phyloP scores from a whole-genome alignment of 768 basidiomycete species.

The Termitomyces sp. region DNA sequence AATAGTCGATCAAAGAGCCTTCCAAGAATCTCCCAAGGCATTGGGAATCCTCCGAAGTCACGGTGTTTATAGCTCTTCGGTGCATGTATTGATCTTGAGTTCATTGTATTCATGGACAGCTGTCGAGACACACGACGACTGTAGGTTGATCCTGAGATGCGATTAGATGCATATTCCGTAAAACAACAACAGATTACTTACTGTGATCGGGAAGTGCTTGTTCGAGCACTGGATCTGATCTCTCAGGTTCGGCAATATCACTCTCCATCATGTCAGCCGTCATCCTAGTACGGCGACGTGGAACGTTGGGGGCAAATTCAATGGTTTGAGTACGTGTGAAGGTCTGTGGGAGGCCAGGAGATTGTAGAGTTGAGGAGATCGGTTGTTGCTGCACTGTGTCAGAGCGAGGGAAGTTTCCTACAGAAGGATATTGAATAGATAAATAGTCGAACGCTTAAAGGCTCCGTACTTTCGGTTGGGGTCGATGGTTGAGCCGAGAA shows the following conservation, averaged over 20 bases:
- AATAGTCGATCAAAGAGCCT: conserved; percentile 53
- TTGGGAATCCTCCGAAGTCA: conserved; percentile 74
- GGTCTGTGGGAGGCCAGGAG: conserved; percentile 16
- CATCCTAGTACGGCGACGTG: conserved; percentile 26
- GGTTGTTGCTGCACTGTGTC: conserved; percentile 30
- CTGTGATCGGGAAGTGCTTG: conserved; percentile 11
- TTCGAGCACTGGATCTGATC: conserved; percentile 8
- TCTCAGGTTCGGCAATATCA: conserved; percentile 14
- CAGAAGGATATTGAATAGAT: background rate
- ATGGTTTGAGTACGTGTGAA: conserved; percentile 40
- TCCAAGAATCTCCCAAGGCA: conserved; percentile 56
- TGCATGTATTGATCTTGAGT: conserved; percentile 19
- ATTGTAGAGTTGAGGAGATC: conserved; percentile 1
- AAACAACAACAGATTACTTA: conserved; percentile 3
- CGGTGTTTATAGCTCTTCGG: conserved; percentile 33
- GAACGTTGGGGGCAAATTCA: conserved; percentile 32
- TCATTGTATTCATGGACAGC: conserved; percentile 19
- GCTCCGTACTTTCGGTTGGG: conserved; percentile 29
- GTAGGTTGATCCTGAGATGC: conserved; percentile 13
- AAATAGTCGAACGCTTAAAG: background rate
- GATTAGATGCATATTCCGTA: background rate
- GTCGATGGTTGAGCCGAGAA: conserved; percentile 35
- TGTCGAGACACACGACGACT: conserved; percentile 17
- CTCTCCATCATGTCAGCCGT: conserved; percentile 10
- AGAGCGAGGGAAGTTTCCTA: conserved; percentile 34